Percentiles rank a stretch among this genome's conserved stretches.
Conservation (phyloP, 345 rosid species). For the Garcia nutans region DNA sequence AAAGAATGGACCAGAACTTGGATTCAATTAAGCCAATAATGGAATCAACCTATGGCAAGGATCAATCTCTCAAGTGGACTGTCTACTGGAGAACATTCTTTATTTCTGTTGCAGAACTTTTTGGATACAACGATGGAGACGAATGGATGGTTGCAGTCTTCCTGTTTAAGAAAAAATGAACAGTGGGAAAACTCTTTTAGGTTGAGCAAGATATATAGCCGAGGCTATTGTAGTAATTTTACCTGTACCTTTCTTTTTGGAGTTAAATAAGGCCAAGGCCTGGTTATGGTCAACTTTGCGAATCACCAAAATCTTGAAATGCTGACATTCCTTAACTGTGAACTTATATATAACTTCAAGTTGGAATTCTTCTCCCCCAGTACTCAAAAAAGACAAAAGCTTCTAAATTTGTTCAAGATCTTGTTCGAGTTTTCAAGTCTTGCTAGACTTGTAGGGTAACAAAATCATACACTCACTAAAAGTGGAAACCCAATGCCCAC, state of each 20-base stretch:
- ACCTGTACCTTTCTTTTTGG: not conserved
- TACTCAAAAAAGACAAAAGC: no score
- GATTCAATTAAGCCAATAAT: slow-evolving; percentile 56
- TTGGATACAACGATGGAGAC: slow-evolving; percentile 75
- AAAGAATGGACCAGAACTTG: slow-evolving; percentile 68
- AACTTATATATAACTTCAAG: no score
- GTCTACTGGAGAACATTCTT: slow-evolving; percentile 90
- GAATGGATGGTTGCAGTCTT: slow-evolving; percentile 86
- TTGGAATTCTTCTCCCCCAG: no score
- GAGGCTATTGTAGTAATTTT: not conserved
- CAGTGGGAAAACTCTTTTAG: not conserved
- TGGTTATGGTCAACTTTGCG: not conserved
- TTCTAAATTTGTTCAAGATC: no score
- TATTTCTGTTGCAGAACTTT: slow-evolving; percentile 80
- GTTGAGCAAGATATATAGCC: not conserved
- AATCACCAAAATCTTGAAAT: not conserved
- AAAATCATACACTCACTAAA: no score
- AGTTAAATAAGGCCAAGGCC: not conserved
- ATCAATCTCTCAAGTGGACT: slow-evolving; percentile 74
- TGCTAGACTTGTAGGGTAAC: no score
- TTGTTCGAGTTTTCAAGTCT: no score
- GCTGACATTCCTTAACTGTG: no score
- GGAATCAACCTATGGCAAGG: slow-evolving; percentile 78
- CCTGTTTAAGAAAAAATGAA: slow-evolving; percentile 75
- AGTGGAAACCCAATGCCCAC: no score